Evolutionary conservation across 164 flowering plant genomes (phyloP).

Genomic region (Kalanchoe fedtschenkoi): DNA sequence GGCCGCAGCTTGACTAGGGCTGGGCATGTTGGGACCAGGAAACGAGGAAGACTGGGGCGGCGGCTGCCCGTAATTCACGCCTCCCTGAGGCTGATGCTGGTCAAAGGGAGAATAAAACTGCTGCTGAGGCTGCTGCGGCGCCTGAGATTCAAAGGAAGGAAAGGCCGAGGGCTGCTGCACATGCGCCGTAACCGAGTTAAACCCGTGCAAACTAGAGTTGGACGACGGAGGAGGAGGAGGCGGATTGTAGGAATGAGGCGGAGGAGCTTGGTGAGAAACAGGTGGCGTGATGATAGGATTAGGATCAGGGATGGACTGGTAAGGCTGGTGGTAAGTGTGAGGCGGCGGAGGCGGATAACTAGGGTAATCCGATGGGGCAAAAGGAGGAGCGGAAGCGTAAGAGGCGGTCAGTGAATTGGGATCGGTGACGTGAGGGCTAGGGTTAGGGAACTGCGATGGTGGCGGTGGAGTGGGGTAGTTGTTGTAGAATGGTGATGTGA

Average conservation of each 20-base stretch:
- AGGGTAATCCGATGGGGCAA: slow-evolving; percentile 35
- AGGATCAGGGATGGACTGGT: slow-evolving; percentile 28
- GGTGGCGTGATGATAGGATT: slow-evolving; percentile 12
- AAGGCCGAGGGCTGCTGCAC: slow-evolving; percentile 15
- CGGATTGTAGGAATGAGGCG: slow-evolving; percentile 20
- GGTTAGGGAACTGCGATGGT: slow-evolving; percentile 17
- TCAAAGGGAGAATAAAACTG: slow-evolving; percentile 39
- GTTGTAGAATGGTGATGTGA: slow-evolving; percentile 20
- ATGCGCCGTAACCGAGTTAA: neutral
- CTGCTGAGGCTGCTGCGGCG: slow-evolving; percentile 17
- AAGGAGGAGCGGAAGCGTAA: slow-evolving; percentile 78
- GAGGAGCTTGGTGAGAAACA: slow-evolving; percentile 15
- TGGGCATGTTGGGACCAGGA: slow-evolving; percentile 19
- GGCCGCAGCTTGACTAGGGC: slow-evolving; percentile 12
- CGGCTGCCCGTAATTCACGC: slow-evolving; percentile 15
- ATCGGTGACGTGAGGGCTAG: slow-evolving; percentile 2
- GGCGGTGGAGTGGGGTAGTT: slow-evolving; percentile 16
- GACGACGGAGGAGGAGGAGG: slow-evolving; percentile 8
- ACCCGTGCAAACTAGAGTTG: neutral
- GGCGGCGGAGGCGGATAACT: slow-evolving; percentile 21
- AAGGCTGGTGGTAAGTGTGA: slow-evolving; percentile 28
- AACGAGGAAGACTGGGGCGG: slow-evolving; percentile 12
- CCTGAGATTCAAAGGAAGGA: slow-evolving; percentile 27
- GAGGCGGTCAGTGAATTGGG: slow-evolving; percentile 17
- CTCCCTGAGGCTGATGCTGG: slow-evolving; percentile 37